Conservation (phyloP, 1,284 basidiomycete genomes). For the Boletellus sp. region DNA sequence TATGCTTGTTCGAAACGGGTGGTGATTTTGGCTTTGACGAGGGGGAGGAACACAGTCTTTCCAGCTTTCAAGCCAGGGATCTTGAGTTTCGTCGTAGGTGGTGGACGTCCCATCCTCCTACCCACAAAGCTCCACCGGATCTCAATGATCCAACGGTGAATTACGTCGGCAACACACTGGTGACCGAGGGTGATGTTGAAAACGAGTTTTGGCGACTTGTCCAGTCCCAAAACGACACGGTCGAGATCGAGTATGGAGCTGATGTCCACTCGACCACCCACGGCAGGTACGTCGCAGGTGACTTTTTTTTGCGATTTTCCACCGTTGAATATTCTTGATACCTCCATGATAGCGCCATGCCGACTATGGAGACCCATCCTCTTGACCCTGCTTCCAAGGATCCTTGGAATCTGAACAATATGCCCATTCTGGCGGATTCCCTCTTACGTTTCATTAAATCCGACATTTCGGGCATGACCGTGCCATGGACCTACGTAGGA, state of each 20-base stretch:
- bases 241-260: slow-evolving; percentile 98
- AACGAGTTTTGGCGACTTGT: slow-evolving; percentile 97
- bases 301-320: slow-evolving; percentile 20
- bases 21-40: slow-evolving; percentile 99
- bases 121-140: slow-evolving; percentile 25
- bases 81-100: slow-evolving; percentile 84
- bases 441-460: slow-evolving; percentile 93
- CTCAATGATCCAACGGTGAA: slow-evolving; percentile 51
- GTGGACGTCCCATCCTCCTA: slow-evolving; percentile 78
- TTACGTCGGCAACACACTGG: slow-evolving; percentile 59
- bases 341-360: slow-evolving; percentile 72
- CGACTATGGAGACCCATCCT: slow-evolving; percentile 91
- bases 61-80: slow-evolving; percentile 91
- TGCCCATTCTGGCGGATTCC: slow-evolving; percentile 87
- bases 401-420: slow-evolving; percentile 98
- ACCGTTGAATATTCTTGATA: slow-evolving; percentile 28
- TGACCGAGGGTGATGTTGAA: slow-evolving; percentile 90
- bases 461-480: slow-evolving; percentile 99
- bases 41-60: slow-evolving; percentile 91
- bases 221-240: slow-evolving; percentile 84
- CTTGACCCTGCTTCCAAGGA: slow-evolving; percentile 84
- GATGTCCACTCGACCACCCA: slow-evolving; percentile 98
- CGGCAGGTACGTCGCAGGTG: slow-evolving; percentile 68
- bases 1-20: slow-evolving; percentile 90
- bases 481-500: slow-evolving; percentile 99